A percentile compares a stretch with the other conserved stretches of the same genome.
phyloP scores from a whole-genome alignment of 2,329 filamentous ascomycete genomes.

The Aspergillus thermomutatus region DNA sequence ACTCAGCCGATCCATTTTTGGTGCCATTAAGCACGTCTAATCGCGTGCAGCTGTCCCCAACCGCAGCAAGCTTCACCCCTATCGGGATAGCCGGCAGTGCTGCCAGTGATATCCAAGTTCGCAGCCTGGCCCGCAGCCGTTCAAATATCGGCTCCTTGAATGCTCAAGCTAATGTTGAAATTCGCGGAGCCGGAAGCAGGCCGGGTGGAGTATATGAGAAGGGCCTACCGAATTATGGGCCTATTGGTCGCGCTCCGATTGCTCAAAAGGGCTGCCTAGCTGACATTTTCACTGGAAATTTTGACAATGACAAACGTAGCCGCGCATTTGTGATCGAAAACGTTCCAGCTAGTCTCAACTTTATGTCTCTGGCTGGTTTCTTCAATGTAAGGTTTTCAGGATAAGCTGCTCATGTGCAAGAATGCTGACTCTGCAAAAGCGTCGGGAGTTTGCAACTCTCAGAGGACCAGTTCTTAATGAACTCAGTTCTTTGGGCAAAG shows the following conservation, averaged over 20 bases:
- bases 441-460: conserved; percentile 35
- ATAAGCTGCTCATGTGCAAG: not conserved
- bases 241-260: conserved; percentile 20
- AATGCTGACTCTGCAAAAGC: conserved; percentile 16
- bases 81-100: conserved; percentile 24
- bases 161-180: conserved; percentile 19
- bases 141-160: conserved; percentile 17
- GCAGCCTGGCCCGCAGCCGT: conserved; percentile 9
- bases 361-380: conserved; percentile 34
- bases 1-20: conserved; percentile 30
- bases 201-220: conserved; percentile 11
- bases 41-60: conserved; percentile 55
- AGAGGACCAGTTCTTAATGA: conserved; percentile 37
- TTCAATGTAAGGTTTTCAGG: conserved; percentile 36
- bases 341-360: conserved; percentile 28
- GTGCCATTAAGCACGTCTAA: conserved; percentile 15
- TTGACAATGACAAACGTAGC: conserved; percentile 25
- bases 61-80: conserved; percentile 61
- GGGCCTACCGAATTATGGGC: conserved; percentile 17
- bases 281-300: conserved; percentile 15
- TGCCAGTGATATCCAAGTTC: conserved; percentile 6
- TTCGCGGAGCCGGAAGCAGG: conserved; percentile 5
- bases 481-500: conserved; percentile 37
- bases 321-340: conserved; percentile 34
- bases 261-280: conserved; percentile 6